Conservation (phyloP, 768 basidiomycete genomes). For the Suillus subaureus region DNA sequence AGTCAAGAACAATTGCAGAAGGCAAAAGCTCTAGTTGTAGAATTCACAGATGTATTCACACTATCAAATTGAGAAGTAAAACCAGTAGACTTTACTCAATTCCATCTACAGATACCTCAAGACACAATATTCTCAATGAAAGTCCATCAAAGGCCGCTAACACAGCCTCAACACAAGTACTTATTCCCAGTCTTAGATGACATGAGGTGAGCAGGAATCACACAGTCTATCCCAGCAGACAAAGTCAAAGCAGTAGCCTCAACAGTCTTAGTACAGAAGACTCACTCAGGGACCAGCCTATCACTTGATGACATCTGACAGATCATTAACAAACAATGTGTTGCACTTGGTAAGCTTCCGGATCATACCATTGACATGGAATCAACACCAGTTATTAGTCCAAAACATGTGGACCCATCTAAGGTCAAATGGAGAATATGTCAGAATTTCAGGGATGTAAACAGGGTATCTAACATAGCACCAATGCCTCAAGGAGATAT, state of each 20-base stretch:
- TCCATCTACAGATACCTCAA: conserved; percentile 35
- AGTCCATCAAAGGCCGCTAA: conserved; percentile 34
- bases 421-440: conserved; percentile 17
- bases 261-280: conserved; percentile 19
- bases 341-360: conserved; percentile 1
- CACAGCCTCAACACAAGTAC: conserved; percentile 34
- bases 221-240: conserved; percentile 3
- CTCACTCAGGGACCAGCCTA: conserved; percentile 10
- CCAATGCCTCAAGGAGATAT: conserved; percentile 26
- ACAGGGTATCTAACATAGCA: conserved; percentile 17
- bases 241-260: conserved; percentile 16
- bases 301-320: conserved; percentile 12
- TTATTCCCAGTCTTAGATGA: conserved; percentile 35
- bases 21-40: conserved; percentile 16
- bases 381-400: not conserved
- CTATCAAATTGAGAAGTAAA: conserved; percentile 41
- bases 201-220: conserved; percentile 36
- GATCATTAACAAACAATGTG: conserved; percentile 16
- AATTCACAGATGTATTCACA: conserved; percentile 44
- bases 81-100: conserved; percentile 31
- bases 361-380: not conserved
- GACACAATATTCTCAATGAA: conserved; percentile 33
- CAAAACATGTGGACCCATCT: not conserved
- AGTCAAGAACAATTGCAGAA: not conserved
- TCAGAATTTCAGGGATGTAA: conserved; percentile 25